Evolutionary conservation across 2,329 filamentous ascomycete genomes (phyloP), one percentile per base, ranked within the genome.

Genomic region (Zymoseptoria tritici): DNA sequence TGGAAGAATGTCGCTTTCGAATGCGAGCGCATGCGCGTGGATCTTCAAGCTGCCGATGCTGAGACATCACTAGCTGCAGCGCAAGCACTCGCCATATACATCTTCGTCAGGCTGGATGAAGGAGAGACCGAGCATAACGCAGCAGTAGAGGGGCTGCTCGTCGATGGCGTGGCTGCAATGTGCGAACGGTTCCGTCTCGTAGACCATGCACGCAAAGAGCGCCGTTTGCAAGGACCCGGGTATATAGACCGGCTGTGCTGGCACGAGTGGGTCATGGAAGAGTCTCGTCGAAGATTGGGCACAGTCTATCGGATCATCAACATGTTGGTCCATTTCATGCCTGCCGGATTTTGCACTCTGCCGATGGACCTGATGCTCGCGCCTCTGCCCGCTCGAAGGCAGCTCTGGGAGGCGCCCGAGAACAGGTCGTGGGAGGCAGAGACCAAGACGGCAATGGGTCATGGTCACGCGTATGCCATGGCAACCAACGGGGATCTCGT

Each of bases 11-110:
- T 79, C 21, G 63, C 67, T 22, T 52, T 71, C 22, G 78, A 80
- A 62, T 79, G 77, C 65, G 76, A 79, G 65, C 68, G 71, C 5
- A 57, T 78, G 2, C 66, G 58, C 57, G 64, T 63, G 8, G 24
- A 21, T 3, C 20, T 26, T 16, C 53, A 61, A 56, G 57, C 4
- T 59, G 55, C 53, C 65, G 76, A 74, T 60, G 65, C 67, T 5
- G 42, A 21, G 66, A 62, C 1, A 64, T 52, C 77, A 2, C 70
- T 79, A 54, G 73, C 75, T 58, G 73, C 72, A 13, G 74, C 78
- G 71, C 77, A 79, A 66, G 76, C 78, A 2, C 67, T 79, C 2
- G 72, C 71, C 1, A 74, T 80, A 13, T 80, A 80, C 61, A 73
- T 77, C 36, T 66, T 80, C 4, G 66, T 78, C 6, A 67, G 77